phyloP scores from a whole-genome alignment of 805 yeast species.

The Sugiyamaella lignohabitans region DNA sequence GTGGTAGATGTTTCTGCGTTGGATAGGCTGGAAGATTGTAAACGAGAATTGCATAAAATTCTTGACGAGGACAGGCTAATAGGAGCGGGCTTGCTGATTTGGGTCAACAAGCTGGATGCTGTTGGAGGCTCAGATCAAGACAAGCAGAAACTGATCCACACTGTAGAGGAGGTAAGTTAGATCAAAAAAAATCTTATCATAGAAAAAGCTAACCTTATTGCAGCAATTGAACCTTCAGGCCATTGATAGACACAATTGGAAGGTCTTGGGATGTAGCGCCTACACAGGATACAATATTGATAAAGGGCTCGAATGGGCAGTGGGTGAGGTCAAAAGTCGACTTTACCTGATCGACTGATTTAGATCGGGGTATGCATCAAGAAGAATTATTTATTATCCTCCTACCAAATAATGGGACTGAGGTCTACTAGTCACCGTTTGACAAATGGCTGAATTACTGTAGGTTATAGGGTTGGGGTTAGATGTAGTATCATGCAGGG shows the following conservation, averaged over 20 bases:
- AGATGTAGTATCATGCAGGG: too few relatives aligned
- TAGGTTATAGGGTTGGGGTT: too few relatives aligned
- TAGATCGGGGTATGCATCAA: neutral
- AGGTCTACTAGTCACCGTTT: too few relatives aligned
- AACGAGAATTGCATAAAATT: slow-evolving; percentile 55
- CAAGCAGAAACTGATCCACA: slow-evolving; percentile 11
- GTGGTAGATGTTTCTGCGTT: slow-evolving; percentile 65
- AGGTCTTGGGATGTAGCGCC: slow-evolving; percentile 44
- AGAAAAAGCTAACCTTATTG: neutral
- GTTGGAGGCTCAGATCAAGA: slow-evolving; percentile 27
- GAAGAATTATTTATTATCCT: too few relatives aligned
- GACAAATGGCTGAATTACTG: too few relatives aligned
- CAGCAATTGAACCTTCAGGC: slow-evolving; percentile 29
- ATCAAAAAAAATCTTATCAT: neutral
- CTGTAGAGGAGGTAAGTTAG: slow-evolving; percentile 5
- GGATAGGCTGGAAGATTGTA: slow-evolving; percentile 59
- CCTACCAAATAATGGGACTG: too few relatives aligned
- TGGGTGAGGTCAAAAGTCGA: slow-evolving; percentile 35
- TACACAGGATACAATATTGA: slow-evolving; percentile 38
- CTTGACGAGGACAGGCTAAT: slow-evolving; percentile 60
- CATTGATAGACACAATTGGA: slow-evolving; percentile 37
- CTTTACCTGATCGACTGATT: slow-evolving; percentile 33
- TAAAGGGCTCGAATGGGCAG: slow-evolving; percentile 40
- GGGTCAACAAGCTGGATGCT: slow-evolving; percentile 71
- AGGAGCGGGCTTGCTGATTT: slow-evolving; percentile 60